Base-by-base conservation (phyloP, 768 basidiomycete species). In the Kwoniella sp. region DNA sequence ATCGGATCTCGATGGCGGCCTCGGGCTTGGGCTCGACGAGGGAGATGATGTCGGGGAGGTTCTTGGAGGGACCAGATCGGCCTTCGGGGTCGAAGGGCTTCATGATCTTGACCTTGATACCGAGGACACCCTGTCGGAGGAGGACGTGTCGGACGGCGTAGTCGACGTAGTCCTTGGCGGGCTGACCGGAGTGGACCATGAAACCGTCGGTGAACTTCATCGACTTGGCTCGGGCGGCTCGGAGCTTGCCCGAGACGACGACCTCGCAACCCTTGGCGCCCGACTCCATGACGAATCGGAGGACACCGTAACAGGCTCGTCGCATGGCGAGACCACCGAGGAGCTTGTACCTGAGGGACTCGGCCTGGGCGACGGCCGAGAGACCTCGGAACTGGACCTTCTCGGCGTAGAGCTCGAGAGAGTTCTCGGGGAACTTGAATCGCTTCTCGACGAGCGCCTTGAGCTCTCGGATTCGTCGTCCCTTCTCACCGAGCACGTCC, bases 161-260 rank as follows among this genome's bases (percentile, higher is more conserved):
- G 79, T 98, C 93, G 59, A 99, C 91, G 69, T 92, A 99, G 75
- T 99, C 95, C 48, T 84, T 80, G 42, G 84, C 86, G 64, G 95
- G 95, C 79, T 99, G 95, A 83, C 92, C 92, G 59, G 93, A 95
- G 71, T 78, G 77, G 64, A 78, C 76, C 77, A 78, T 78, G 86
- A 96, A 96, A 49, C 95, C 95, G 71, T 99, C 95, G 73, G 92
- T 96, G 80, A 99, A 98, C 79, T 99, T 99, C 95, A 99, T 99
- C 17, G 90, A 88, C 79, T 99, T 99, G 71, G 95, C 95, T 82
- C 93, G 91, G 62, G 95, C 95, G 62, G 93, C 95, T 75, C 95
- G 90, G 73, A 99, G 89, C 78, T 99, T 99, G 75, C 95, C 95
- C 60, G 93, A 98, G 61, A 99, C 92, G 73, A 98, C 89, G 60